Evolutionary conservation across 2,329 filamentous ascomycete genomes (phyloP).

Genomic region (Aspergillus sp.): DNA sequence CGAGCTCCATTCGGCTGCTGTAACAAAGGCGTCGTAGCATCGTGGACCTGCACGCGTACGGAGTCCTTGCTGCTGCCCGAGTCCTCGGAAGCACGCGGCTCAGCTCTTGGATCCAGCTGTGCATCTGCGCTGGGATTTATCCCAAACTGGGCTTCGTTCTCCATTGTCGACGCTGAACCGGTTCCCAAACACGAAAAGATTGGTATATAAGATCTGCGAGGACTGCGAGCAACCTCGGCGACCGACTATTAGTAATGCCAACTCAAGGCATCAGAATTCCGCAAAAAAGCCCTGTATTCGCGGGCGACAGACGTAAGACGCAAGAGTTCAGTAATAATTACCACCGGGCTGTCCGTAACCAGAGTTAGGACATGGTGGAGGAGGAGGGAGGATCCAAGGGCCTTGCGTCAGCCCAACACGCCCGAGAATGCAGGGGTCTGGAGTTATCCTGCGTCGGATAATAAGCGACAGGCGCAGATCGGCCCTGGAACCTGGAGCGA

Average conservation of each 20-base stretch:
- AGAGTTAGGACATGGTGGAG: background rate
- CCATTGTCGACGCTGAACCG: constrained; percentile 13
- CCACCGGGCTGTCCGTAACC: background rate
- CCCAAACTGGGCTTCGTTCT: constrained; percentile 24
- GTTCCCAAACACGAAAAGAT: background rate
- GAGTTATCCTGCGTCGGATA: too few species aligned
- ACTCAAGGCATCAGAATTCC: too few species aligned
- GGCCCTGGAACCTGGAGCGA: too few species aligned
- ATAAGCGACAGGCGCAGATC: too few species aligned
- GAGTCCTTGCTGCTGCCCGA: constrained; percentile 8
- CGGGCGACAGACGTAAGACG: too few species aligned
- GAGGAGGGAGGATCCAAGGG: background rate
- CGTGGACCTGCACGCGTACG: constrained; percentile 14
- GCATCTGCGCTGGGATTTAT: constrained; percentile 25
- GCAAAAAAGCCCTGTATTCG: too few species aligned
- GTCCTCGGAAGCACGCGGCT: constrained; percentile 6
- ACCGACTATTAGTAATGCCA: too few species aligned
- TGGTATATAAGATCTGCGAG: too few species aligned
- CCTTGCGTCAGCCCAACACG: background rate
- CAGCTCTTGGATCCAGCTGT: constrained; percentile 13
- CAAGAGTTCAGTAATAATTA: background rate
- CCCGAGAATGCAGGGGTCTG: background rate
- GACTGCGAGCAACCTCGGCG: too few species aligned
- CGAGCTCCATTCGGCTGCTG: constrained; percentile 2
- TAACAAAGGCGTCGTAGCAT: constrained; percentile 19